Conservation (phyloP, 345 rosid genomes). For the Rhizophora mangle region DNA sequence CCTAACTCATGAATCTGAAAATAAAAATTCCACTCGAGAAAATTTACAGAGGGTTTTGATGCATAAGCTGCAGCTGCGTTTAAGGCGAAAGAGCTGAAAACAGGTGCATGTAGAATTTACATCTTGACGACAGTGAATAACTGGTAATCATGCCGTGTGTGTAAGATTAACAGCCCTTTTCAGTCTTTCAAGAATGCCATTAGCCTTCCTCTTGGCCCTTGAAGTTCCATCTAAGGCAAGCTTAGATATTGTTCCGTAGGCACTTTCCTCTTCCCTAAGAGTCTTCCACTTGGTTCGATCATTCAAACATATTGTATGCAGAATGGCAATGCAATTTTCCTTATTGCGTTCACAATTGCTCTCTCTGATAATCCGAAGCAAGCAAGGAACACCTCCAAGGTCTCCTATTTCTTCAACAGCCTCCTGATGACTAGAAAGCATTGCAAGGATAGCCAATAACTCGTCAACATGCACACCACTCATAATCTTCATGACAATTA, state of each 20-base stretch:
- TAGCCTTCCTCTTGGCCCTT: slow-evolving; percentile 93
- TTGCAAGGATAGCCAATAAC: slow-evolving; percentile 76
- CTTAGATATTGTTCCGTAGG: slow-evolving; percentile 61
- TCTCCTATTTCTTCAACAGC: slow-evolving; percentile 77
- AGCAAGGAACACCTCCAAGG: slow-evolving; percentile 65
- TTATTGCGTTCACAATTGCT: slow-evolving; percentile 71
- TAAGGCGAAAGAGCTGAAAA: slow-evolving; percentile 8
- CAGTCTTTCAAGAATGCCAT: slow-evolving; percentile 70
- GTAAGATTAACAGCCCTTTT: slow-evolving; percentile 64
- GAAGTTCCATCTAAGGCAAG: slow-evolving; percentile 80
- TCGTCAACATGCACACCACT: slow-evolving; percentile 69
- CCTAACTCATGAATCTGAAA: slow-evolving; percentile 29
- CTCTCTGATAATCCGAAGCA: slow-evolving; percentile 65
- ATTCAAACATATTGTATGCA: slow-evolving; percentile 58
- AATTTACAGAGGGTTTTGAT: slow-evolving; percentile 38
- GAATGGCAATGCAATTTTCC: slow-evolving; percentile 81
- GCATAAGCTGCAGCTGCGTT: slow-evolving; percentile 8
- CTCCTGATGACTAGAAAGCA: slow-evolving; percentile 70
- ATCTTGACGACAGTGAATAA: slow-evolving; percentile 16
- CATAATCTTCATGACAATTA: slow-evolving; percentile 60
- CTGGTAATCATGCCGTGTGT: slow-evolving; percentile 64
- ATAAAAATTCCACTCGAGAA: slow-evolving; percentile 22
- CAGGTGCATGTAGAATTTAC: slow-evolving; percentile 29
- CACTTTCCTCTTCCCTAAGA: slow-evolving; percentile 73
- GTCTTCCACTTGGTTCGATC: slow-evolving; percentile 79